Conservation (phyloP, 305 asterid genomes). For the Petunia hybrid region DNA sequence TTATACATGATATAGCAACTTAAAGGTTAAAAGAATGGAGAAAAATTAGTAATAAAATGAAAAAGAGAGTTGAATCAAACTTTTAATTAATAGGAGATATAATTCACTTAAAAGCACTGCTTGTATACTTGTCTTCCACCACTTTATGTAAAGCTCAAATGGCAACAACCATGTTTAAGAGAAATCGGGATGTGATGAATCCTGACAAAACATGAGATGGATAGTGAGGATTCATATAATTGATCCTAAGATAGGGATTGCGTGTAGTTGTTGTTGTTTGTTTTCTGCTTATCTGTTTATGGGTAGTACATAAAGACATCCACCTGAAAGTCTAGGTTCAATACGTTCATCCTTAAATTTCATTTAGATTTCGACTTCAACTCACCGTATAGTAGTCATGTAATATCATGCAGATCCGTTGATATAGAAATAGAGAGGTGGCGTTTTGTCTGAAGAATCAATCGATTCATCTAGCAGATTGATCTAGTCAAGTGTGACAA, state of each 20-base stretch:
- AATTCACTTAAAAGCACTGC: no score
- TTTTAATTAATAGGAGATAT: no score
- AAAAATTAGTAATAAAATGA: no score
- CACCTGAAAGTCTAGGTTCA: not conserved
- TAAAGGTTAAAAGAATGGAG: no score
- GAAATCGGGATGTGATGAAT: constrained; percentile 21
- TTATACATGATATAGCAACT: no score
- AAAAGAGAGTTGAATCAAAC: no score
- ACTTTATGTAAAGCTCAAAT: no score
- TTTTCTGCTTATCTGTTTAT: constrained; percentile 21
- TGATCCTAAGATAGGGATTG: constrained; percentile 21
- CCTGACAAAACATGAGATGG: not conserved
- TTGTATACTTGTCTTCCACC: no score
- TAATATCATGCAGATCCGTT: not conserved
- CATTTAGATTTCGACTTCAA: no score
- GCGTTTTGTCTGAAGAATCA: not conserved
- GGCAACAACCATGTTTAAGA: no score
- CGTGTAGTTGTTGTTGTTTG: constrained; percentile 7
- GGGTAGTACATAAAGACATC: not conserved
- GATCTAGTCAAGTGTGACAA: not conserved
- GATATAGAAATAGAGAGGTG: not conserved
- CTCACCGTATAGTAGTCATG: not conserved
- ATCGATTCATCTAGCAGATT: constrained; percentile 12
- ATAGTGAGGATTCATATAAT: not conserved
- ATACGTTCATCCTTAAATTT: not conserved